phyloP scores from a whole-genome alignment of 345 rosid species.

The Limnanthes douglasii region DNA sequence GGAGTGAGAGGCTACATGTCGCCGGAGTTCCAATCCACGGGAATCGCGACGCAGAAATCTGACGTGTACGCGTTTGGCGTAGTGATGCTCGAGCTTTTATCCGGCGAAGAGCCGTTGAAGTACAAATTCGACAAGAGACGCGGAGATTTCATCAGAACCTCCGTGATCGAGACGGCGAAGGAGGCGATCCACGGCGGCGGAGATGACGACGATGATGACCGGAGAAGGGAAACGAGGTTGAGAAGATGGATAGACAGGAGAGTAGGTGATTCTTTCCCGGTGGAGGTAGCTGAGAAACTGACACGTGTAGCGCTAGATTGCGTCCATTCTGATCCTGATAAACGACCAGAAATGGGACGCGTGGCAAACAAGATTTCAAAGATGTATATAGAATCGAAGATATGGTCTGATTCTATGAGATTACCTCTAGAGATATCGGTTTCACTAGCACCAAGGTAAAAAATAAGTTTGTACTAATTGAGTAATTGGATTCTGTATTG shows the following conservation, averaged over 20 bases:
- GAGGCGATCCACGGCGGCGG: constrained; percentile 19
- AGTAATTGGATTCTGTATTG: no score
- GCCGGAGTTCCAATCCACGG: constrained; percentile 45
- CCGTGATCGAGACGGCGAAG: constrained; percentile 49
- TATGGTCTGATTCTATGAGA: constrained; percentile 36
- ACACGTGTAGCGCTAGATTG: constrained; percentile 54
- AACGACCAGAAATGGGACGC: constrained; percentile 76
- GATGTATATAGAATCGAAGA: constrained; percentile 36
- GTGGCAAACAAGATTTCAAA: constrained; percentile 72
- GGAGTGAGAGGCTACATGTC: constrained; percentile 84
- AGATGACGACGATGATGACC: constrained; percentile 7
- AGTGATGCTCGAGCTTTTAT: constrained; percentile 56
- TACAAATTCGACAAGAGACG: constrained; percentile 30
- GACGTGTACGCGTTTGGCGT: constrained; percentile 80
- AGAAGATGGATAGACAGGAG: constrained; percentile 71
- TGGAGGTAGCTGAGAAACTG: constrained; percentile 42
- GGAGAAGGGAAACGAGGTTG: constrained; percentile 17
- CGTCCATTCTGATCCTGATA: constrained; percentile 39
- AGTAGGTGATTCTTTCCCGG: constrained; percentile 67
- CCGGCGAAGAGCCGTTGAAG: constrained; percentile 66
- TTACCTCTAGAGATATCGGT: constrained; percentile 41
- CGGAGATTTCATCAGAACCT: constrained; percentile 32
- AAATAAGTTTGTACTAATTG: no score
- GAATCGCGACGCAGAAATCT: constrained; percentile 52
- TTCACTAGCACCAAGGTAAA: constrained; percentile 48